Conservation (phyloP, 2,329 filamentous ascomycete species). For the Domatiomyces globalis region DNA sequence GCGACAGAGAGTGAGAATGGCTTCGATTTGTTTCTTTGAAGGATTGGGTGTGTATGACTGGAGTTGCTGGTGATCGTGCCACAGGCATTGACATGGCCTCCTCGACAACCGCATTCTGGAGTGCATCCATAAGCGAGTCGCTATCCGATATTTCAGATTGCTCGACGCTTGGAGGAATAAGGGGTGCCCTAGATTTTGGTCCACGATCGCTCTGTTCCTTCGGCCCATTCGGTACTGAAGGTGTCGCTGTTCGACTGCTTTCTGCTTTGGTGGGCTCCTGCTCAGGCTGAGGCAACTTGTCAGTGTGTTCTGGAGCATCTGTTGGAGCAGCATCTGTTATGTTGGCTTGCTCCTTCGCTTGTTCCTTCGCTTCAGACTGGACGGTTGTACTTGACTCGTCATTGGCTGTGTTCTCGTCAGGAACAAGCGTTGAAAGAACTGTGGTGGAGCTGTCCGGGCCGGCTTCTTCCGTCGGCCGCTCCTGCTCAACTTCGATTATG, state of each 20-base stretch:
- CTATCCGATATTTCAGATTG: conserved; percentile 49
- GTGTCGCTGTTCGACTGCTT: not conserved
- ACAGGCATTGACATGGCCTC: conserved; percentile 70
- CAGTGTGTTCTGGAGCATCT: not conserved
- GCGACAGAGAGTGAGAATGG: not conserved
- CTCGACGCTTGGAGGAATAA: conserved; percentile 18
- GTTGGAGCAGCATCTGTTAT: not conserved
- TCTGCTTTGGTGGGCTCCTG: not conserved
- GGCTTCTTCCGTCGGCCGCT: not conserved
- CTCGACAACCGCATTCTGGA: conserved; percentile 66
- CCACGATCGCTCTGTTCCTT: not conserved
- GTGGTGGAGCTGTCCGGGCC: not conserved
- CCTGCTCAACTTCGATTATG: not conserved
- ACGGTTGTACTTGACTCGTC: not conserved
- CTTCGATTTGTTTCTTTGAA: not conserved
- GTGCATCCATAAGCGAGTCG: conserved; percentile 70
- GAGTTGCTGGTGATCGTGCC: conserved; percentile 67
- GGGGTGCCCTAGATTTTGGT: conserved; percentile 5
- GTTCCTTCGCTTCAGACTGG: not conserved
- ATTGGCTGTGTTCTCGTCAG: not conserved
- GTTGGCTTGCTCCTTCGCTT: not conserved
- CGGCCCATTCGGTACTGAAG: not conserved
- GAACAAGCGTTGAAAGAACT: not conserved
- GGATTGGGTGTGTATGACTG: conserved; percentile 34
- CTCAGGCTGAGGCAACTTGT: not conserved